Evolutionary conservation across 345 rosid genomes (phyloP).

Genomic region (Eutrema japonicum): DNA sequence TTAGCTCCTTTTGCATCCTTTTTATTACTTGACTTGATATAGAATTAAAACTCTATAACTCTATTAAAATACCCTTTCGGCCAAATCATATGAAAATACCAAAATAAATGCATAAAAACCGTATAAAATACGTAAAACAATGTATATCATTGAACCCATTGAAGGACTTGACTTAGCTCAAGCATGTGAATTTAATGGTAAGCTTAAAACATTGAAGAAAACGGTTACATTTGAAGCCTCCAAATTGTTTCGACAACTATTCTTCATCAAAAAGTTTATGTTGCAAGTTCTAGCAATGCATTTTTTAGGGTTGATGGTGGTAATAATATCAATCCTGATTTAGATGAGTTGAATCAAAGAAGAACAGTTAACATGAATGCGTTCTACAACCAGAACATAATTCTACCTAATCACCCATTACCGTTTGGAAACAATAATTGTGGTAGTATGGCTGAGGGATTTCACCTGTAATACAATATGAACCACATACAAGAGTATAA

Average conservation of each 20-base stretch:
- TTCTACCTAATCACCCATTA: background rate
- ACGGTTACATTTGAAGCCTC: constrained; percentile 41
- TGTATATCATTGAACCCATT: constrained; percentile 28
- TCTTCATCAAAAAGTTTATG: background rate
- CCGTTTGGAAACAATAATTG: background rate
- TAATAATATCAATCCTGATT: background rate
- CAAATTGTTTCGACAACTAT: background rate
- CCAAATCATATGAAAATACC: too few species aligned
- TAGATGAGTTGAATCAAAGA: constrained; percentile 1
- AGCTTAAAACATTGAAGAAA: constrained; percentile 47
- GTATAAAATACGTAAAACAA: too few species aligned
- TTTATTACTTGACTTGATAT: too few species aligned
- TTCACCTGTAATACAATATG: background rate
- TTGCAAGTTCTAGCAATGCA: constrained; percentile 2
- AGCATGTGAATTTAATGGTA: constrained; percentile 42
- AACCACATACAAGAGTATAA: background rate
- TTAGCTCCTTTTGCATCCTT: too few species aligned
- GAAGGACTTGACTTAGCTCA: constrained; percentile 43
- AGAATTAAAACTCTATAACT: too few species aligned
- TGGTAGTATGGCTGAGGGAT: background rate
- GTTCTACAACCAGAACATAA: background rate
- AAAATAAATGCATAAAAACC: too few species aligned
- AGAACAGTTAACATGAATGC: constrained; percentile 14
- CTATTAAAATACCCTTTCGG: too few species aligned
- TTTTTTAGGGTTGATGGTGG: constrained; percentile 22